A percentile compares a stretch with the other conserved stretches of the same genome.
Evolutionary conservation across 2,329 filamentous ascomycete species (phyloP).

Genomic region (Claviceps cyperi): DNA sequence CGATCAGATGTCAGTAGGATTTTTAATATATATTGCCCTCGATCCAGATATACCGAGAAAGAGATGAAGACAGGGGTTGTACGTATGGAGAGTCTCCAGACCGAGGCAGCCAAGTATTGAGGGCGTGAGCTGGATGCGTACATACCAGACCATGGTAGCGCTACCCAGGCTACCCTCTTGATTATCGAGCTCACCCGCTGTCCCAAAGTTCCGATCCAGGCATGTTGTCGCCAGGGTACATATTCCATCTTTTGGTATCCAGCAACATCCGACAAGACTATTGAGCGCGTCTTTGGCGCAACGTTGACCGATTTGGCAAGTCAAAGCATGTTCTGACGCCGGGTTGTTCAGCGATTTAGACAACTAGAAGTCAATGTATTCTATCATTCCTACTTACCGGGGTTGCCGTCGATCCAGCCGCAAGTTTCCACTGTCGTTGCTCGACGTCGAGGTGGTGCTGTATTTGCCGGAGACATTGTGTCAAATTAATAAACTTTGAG

Average conservation of each 20-base stretch:
- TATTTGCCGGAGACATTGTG: not conserved
- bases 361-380: not conserved
- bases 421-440: conserved; percentile 6
- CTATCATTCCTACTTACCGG: conserved; percentile 3
- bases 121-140: too few species aligned
- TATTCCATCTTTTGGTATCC: conserved; percentile 3
- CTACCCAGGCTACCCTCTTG: not conserved
- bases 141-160: conserved; percentile 5
- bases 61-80: not conserved
- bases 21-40: not conserved
- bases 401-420: conserved; percentile 11
- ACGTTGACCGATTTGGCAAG: conserved; percentile 9
- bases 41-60: not conserved
- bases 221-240: conserved; percentile 9
- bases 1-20: not conserved
- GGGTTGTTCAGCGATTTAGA: not conserved
- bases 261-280: conserved; percentile 11
- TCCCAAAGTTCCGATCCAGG: conserved; percentile 3
- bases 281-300: conserved; percentile 8
- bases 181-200: not conserved
- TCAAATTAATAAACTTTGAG: not conserved
- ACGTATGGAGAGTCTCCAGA: not conserved
- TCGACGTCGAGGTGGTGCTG: not conserved
- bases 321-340: conserved; percentile 8
- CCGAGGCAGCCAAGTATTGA: not conserved